These are phyloP conservation scores for Xerocomus potaroensis DNA, from an alignment of 768 basidiomycete species.

Conservation along the genomic window DNA sequence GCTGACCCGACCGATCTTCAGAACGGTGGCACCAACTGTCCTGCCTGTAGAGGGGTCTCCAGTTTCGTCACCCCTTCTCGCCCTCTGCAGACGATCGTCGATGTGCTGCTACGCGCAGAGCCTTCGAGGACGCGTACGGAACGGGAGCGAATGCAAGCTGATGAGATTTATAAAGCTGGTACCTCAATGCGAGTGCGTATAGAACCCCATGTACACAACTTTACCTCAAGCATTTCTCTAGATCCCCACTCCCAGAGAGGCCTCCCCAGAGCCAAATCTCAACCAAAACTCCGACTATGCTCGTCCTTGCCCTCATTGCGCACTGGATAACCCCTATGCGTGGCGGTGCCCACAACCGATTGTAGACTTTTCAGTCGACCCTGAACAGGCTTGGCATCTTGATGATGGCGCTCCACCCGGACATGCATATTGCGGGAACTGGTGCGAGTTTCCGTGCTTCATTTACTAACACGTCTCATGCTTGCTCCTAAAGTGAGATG, in stretches of 20 bases:
- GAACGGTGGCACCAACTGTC: conserved; percentile 85
- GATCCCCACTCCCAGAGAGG: conserved; percentile 73
- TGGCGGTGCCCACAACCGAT: conserved; percentile 84
- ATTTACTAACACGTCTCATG: neutral
- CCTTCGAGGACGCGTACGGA: conserved; percentile 65
- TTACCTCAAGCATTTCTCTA: conserved; percentile 24
- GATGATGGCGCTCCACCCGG: conserved; percentile 79
- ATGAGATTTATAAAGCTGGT: conserved; percentile 69
- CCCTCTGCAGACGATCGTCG: conserved; percentile 66
- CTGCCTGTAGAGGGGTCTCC: conserved; percentile 71
- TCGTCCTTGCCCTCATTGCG: conserved; percentile 79
- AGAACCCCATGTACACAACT: neutral
- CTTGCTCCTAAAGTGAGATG: conserved; percentile 56
- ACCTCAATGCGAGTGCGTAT: conserved; percentile 56
- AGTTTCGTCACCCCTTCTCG: conserved; percentile 69
- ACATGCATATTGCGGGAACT: conserved; percentile 78
- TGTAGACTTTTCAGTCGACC: conserved; percentile 61
- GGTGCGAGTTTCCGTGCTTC: conserved; percentile 41
- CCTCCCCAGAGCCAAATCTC: conserved; percentile 72
- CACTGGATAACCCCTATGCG: conserved; percentile 62
- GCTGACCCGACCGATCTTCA: conserved; percentile 29
- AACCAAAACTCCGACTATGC: conserved; percentile 61
- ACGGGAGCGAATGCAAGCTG: conserved; percentile 75
- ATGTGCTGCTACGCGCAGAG: conserved; percentile 64
- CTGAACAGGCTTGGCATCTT: conserved; percentile 70